Conservation (phyloP, 176 grass and related monocot species). For the Hordeum vulgare region DNA sequence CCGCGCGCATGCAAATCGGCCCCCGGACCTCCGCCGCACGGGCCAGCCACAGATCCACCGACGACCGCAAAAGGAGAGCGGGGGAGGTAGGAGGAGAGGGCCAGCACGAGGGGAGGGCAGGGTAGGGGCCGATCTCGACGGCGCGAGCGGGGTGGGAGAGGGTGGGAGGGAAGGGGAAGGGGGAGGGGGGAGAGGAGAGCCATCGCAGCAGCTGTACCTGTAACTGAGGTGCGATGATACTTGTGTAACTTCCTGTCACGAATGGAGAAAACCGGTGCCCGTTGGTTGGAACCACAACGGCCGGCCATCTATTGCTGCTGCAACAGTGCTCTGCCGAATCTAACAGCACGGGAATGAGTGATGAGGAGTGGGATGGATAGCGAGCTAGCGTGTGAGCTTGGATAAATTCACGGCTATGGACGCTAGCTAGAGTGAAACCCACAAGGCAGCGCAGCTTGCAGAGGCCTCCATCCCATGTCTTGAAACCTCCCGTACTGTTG, state of each 20-base stretch:
- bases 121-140: too few relatives aligned
- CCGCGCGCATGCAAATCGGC: too few relatives aligned
- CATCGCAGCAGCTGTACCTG: too few relatives aligned
- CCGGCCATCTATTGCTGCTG: constrained; percentile 21
- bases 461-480: constrained; percentile 18
- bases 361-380: constrained; percentile 13
- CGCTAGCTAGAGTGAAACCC: constrained; percentile 24
- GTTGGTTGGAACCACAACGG: constrained; percentile 22
- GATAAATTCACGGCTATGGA: constrained; percentile 31
- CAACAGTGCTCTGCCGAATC: constrained; percentile 21
- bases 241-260: constrained; percentile 16
- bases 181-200: too few relatives aligned
- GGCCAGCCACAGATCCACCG: too few relatives aligned
- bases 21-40: too few relatives aligned
- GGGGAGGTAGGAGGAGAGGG: too few relatives aligned
- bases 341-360: constrained; percentile 11
- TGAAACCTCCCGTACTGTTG: constrained; percentile 40
- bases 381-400: constrained; percentile 31
- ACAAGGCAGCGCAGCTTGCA: constrained; percentile 24
- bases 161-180: too few relatives aligned
- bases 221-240: constrained; percentile 7
- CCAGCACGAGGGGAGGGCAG: too few relatives aligned
- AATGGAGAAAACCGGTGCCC: constrained; percentile 24
- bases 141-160: too few relatives aligned
- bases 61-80: too few relatives aligned